Evolutionary conservation across 768 basidiomycete genomes (phyloP), one percentile per base, ranked within the genome.

Genomic region (Cyclocybe aegerita): DNA sequence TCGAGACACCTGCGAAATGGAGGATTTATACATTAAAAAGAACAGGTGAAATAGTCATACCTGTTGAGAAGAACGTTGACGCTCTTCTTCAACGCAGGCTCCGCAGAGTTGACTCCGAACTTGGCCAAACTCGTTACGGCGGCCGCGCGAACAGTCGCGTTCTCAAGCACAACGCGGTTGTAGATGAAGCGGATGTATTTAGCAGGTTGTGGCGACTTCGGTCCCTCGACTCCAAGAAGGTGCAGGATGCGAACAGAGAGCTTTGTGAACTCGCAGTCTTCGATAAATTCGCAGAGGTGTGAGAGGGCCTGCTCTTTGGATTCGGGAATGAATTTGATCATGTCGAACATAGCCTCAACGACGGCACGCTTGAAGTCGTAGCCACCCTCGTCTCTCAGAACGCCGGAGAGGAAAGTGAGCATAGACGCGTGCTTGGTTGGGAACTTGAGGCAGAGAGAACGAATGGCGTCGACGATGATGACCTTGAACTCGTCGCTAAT

Each of bases 401-500:
- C 92, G 47, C 96, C 93, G 39, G 93, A 94, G 31, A 99, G 80
- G 85, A 99, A 99, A 4, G 88, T 83, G 50, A 99, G 87, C 96
- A 99, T 98, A 36, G 93, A 89, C 1, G 83, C 88, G 63, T 99
- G 94, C 73, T 99, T 99, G 31, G 88, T 74, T 2, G 97, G 97
- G 80, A 99, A 99, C 70, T 99, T 99, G 74, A 99, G 86, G 72
- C 95, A 98, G 30, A 99, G 84, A 7, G 96, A 93, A 44, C 97
- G 91, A 66, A 99, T 94, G 50, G 97, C 97, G 54, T 98, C 94
- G 49, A 99, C 97, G 43, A 99, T 97, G 72, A 99, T 97, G 65
- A 98, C 95, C 77, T 98, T 98, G 83, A 99, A 99, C 71, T 99
- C 97, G 70, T 99, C 97, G 57, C 93, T 96, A 71, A 99, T 98